phyloP scores from a whole-genome alignment of 495 filamentous ascomycete species.

The Penicillium coffeae region DNA sequence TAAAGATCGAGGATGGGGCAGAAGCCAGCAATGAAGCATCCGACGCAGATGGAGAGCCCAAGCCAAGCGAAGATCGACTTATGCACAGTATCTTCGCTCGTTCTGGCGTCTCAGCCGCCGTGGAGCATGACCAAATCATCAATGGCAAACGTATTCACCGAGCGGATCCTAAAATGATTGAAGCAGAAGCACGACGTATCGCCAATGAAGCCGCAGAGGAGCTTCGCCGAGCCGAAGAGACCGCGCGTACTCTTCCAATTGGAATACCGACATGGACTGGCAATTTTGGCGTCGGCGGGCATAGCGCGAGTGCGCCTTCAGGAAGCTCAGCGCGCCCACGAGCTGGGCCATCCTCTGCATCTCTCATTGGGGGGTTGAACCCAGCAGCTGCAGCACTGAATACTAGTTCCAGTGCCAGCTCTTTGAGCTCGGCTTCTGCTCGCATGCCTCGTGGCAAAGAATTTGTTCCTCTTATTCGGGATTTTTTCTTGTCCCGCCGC shows the following conservation, averaged over 20 bases:
- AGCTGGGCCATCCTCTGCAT: constrained; percentile 50
- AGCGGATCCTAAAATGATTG: constrained; percentile 68
- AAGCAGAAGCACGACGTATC: constrained; percentile 73
- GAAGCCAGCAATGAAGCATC: constrained; percentile 27
- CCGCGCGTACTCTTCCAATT: constrained; percentile 65
- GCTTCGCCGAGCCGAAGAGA: constrained; percentile 68
- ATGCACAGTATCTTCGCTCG: constrained; percentile 84
- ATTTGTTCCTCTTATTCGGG: constrained; percentile 69
- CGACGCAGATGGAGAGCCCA: constrained; percentile 36
- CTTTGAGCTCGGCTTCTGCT: constrained; percentile 19
- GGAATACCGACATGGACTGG: constrained; percentile 96
- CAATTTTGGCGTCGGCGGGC: constrained; percentile 67
- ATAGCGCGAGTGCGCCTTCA: constrained; percentile 27
- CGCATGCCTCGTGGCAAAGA: constrained; percentile 41
- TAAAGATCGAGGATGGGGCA: not conserved
- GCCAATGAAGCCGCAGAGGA: constrained; percentile 73
- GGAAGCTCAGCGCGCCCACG: constrained; percentile 34
- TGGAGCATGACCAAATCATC: constrained; percentile 88
- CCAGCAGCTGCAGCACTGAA: constrained; percentile 20
- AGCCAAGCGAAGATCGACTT: constrained; percentile 57
- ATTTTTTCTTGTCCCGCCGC: constrained; percentile 67
- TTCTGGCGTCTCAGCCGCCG: constrained; percentile 75
- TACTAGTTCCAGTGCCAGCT: no score
- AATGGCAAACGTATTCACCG: constrained; percentile 58
- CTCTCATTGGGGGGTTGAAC: constrained; percentile 57